Evolutionary conservation across 352 stramenopile genomes (phyloP), one percentile per base, ranked within the genome.

Genomic region (Pythium chondricola): DNA sequence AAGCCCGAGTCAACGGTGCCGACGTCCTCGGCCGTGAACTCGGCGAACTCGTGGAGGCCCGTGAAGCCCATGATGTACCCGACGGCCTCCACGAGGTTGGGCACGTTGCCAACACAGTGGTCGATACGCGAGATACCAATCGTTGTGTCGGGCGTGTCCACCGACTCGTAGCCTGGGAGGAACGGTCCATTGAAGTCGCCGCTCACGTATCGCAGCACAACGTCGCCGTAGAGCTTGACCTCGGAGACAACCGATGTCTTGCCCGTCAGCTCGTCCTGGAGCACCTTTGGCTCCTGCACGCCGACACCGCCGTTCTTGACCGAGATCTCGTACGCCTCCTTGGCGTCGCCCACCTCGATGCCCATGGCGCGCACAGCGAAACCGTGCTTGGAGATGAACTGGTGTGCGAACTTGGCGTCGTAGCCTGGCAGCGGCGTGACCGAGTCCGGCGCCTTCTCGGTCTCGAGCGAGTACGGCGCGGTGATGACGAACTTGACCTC

Each of bases 1-100:
- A 98, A 74, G 2, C 94, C 93, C 33, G 81, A 96, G 63, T 98
- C 90, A 5, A 97, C 57, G 6, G 94, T 98, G 37, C 94, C 94
- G 11, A 98, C 86, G 52, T 98, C 91, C 45, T 97, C 86, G 14
- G 90, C 68, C 29, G 85, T 95, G 57, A 98, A 98, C 78, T 98
- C 93, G 25, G 89, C 82, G 64, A 98, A 98, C 55, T 96, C 71
- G 65, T 97, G 88, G 67, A 95, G 97, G 14, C 80, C 88, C 8
- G 77, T 76, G 43, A 87, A 88, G 42, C 47, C 44, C 53, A 76
- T 88, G 39, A 95, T 65, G 71, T 95, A 86, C 56, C 90, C 63
- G 27, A 93, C 72, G 0, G 82, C 74, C 35, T 96, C 85, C 20
- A 89, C 63, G 48, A 96, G 58, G n/a, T 91, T 89, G 14, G 82